A percentile compares a stretch with the other conserved stretches of the same genome.
Conservation (phyloP, 2,329 filamentous ascomycete genomes). For the Acephala macrosclerotiorum region DNA sequence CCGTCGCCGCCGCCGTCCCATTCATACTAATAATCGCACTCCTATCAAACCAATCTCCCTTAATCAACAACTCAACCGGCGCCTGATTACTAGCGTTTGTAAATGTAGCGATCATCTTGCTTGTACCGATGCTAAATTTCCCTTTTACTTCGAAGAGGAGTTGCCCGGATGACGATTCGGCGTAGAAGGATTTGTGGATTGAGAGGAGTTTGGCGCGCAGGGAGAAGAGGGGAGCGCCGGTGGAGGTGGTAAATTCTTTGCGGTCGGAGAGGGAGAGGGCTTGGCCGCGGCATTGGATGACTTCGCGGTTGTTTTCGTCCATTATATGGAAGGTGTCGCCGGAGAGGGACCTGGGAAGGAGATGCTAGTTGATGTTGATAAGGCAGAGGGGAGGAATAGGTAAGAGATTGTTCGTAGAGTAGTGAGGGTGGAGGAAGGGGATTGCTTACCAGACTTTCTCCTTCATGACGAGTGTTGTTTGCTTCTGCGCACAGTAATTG, state of each 20-base stretch:
- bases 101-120: constrained; percentile 65
- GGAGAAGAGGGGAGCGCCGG: constrained; percentile 33
- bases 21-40: constrained; percentile 62
- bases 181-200: constrained; percentile 39
- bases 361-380: background rate
- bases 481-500: constrained; percentile 35
- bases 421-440: too few relatives aligned
- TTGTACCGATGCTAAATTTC: constrained; percentile 50
- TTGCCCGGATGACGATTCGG: constrained; percentile 29
- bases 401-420: background rate
- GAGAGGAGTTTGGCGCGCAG: constrained; percentile 35
- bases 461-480: constrained; percentile 60
- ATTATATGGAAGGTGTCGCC: constrained; percentile 72
- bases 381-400: background rate
- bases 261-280: constrained; percentile 36
- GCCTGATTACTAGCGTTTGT: constrained; percentile 54
- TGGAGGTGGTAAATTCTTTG: constrained; percentile 34
- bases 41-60: constrained; percentile 67
- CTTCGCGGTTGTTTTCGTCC: constrained; percentile 55
- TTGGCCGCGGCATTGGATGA: constrained; percentile 38
- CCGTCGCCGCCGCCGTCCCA: constrained; percentile 58
- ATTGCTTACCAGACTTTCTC: constrained; percentile 62
- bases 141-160: constrained; percentile 40
- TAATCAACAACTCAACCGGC: constrained; percentile 59
- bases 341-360: constrained; percentile 50